phyloP scores from a whole-genome alignment of 2,329 filamentous ascomycete genomes.

The Fusarium tanahbumbuense region DNA sequence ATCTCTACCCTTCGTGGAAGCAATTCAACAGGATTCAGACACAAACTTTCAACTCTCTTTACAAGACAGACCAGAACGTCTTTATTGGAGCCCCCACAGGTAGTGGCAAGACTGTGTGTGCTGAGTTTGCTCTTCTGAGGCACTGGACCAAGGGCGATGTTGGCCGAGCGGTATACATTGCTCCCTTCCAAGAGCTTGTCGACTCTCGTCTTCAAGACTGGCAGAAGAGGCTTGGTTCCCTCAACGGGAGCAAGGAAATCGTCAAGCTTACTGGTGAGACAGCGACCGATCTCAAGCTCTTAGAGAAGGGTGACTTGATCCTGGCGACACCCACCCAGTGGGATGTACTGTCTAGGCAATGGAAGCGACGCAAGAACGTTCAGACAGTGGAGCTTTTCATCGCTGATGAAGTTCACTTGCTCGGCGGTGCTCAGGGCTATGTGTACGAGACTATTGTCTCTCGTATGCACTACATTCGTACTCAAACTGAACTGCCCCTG shows the following conservation, averaged over 20 bases:
- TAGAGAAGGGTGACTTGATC: conserved; percentile 89
- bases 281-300: conserved; percentile 86
- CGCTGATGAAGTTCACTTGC: conserved; percentile 92
- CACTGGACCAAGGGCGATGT: conserved; percentile 74
- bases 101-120: conserved; percentile 96
- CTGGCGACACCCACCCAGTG: conserved; percentile 93
- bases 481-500: conserved; percentile 85
- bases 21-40: conserved; percentile 98
- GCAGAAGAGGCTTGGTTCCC: conserved; percentile 77
- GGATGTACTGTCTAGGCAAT: conserved; percentile 95
- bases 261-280: conserved; percentile 95
- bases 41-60: conserved; percentile 94
- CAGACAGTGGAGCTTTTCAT: conserved; percentile 92
- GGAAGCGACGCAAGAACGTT: conserved; percentile 96
- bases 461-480: conserved; percentile 94
- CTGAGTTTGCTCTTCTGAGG: conserved; percentile 89
- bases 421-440: conserved; percentile 87
- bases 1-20: conserved; percentile 84
- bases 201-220: conserved; percentile 86
- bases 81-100: conserved; percentile 93
- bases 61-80: conserved; percentile 90
- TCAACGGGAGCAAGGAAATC: conserved; percentile 87
- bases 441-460: conserved; percentile 98
- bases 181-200: conserved; percentile 93
- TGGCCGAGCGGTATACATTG: conserved; percentile 90